These are phyloP conservation scores for Tolypocladium tropicale DNA, from an alignment of 2,329 filamentous ascomycete genomes.

Conservation along the genomic window DNA sequence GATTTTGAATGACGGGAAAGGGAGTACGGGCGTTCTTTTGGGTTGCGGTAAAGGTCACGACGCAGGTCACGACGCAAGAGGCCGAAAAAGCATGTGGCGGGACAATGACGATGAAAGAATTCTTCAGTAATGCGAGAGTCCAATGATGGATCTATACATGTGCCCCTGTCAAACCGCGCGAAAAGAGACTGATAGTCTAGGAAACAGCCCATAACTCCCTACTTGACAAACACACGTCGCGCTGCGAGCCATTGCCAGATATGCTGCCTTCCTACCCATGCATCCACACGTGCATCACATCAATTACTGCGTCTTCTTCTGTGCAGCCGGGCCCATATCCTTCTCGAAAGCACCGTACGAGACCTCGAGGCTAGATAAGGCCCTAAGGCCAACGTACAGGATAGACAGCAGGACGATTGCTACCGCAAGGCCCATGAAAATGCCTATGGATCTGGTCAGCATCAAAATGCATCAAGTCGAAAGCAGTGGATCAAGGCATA, in stretches of 20 bases:
- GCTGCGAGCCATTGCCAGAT: constrained; percentile 1
- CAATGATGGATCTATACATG: not conserved
- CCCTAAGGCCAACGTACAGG: constrained; percentile 66
- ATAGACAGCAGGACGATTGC: constrained; percentile 65
- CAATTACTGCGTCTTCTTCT: constrained; percentile 56
- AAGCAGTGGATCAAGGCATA: constrained; percentile 22
- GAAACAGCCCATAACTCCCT: constrained; percentile 9
- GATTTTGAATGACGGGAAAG: not conserved
- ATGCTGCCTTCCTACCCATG: not conserved
- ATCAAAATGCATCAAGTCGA: not conserved
- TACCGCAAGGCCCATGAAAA: constrained; percentile 78
- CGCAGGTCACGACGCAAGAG: too few species aligned
- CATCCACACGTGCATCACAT: not conserved
- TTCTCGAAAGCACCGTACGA: constrained; percentile 95
- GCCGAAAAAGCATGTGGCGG: not conserved
- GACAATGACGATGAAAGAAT: not conserved
- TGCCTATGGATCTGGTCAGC: constrained; percentile 40
- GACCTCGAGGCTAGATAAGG: constrained; percentile 72
- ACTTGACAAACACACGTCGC: constrained; percentile 6
- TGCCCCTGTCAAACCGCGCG: not conserved
- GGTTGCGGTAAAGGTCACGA: not conserved
- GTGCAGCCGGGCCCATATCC: constrained; percentile 79
- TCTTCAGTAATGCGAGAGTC: not conserved
- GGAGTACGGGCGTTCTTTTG: not conserved
- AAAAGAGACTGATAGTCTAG: not conserved